phyloP scores from a whole-genome alignment of 495 filamentous ascomycete species.

The Wilcoxina mikolae region DNA sequence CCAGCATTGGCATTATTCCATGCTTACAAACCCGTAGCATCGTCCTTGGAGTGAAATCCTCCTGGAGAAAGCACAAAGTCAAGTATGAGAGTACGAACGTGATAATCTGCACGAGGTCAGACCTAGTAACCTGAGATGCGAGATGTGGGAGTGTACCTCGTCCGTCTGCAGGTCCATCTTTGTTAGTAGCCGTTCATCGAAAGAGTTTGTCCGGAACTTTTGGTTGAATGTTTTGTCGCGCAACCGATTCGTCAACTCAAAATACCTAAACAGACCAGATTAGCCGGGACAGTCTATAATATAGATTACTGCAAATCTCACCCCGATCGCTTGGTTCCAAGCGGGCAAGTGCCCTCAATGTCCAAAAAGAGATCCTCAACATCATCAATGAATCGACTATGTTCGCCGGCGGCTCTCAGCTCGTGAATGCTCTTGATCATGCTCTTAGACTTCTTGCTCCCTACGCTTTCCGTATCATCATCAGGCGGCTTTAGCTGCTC shows the following conservation, averaged over 20 bases:
- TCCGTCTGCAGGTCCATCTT: conserved; percentile 40
- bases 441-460: conserved; percentile 29
- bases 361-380: conserved; percentile 74
- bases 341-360: conserved; percentile 35
- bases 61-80: conserved; percentile 41
- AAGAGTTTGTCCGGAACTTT: conserved; percentile 64
- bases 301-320: background rate
- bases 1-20: conserved; percentile 38
- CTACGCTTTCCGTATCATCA: conserved; percentile 41
- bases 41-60: conserved; percentile 36
- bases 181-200: conserved; percentile 50
- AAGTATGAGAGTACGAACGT: conserved; percentile 43
- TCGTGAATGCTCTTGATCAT: conserved; percentile 77
- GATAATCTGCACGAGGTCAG: conserved; percentile 33
- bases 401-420: conserved; percentile 69
- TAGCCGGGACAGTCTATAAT: background rate
- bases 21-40: conserved; percentile 38
- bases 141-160: conserved; percentile 18
- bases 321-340: background rate
- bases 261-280: conserved; percentile 25
- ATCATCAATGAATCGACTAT: conserved; percentile 64
- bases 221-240: conserved; percentile 47
- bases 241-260: conserved; percentile 62
- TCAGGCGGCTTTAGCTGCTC: background rate
- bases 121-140: background rate